Evolutionary conservation across 495 filamentous ascomycete genomes (phyloP), one percentile per base, ranked within the genome.

Genomic region (Penicillium ucsense): DNA sequence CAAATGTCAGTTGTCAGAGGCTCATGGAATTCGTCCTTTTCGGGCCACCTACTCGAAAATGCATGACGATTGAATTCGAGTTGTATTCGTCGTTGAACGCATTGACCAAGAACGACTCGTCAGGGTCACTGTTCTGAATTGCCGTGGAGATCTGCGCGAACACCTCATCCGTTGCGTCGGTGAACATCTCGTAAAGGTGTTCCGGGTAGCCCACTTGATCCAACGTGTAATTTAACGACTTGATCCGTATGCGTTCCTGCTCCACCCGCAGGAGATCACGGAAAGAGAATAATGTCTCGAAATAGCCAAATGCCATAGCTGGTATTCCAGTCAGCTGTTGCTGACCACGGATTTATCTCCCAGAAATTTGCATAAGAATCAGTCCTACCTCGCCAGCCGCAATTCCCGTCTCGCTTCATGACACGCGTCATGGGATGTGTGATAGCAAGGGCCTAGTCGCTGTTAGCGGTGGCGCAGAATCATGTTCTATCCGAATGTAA

Each of bases 271-370:
- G 68, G 28, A 71, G 67, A 59, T 89, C 82, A 48, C 80, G 80
- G 28, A 75, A 61, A 49, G 75, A 77, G 47, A 89, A 72, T 20
- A 98, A 72, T 33, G 78, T 81, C 67, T 98, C 92, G 54, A 94
- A 95, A 67, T 95, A 97, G 44, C 81, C 81, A 63, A 95, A 98
- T 12, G 81, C 91, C 62, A 95, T 83, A 37, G 92, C 92, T 97
- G 53, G 38, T 20, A 20, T 20, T 20, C 20, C 20, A 20, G 20
- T 20, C 20, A 20, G 20, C 20, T 20, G 20, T 20, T 20, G 20
- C 20, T 20, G 20, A 20, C 20, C 20, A 20, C 20, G 20, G 20
- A 20, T 20, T 20, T 20, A 20, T 20, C 20, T 20, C 2, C 20
- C 20, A 20, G 20, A 20, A 20, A 20, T 20, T 20, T 20, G 20